These are phyloP conservation scores for Amaranthus palmeri DNA, from an alignment of 148 eudicot genomes.

Conservation along the genomic window DNA sequence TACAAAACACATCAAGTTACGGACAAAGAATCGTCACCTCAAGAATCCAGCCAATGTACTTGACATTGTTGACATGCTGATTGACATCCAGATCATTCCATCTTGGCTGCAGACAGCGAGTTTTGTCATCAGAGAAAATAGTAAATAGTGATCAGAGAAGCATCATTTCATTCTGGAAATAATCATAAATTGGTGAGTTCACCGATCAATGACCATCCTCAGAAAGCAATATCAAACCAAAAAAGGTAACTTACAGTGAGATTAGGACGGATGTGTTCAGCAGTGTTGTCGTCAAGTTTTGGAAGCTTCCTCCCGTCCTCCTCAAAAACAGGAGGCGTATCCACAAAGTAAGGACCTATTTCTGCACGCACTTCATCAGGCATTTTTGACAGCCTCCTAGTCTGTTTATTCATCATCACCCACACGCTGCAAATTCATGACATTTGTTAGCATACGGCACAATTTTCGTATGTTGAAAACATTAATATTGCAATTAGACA, in stretches of 20 bases:
- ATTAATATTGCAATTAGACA: not conserved
- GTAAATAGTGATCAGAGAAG: not conserved
- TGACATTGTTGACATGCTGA: too few relatives aligned
- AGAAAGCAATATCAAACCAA: not conserved
- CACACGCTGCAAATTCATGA: slow-evolving; percentile 50
- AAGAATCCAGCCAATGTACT: too few relatives aligned
- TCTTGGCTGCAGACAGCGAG: slow-evolving; percentile 39
- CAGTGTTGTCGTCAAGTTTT: slow-evolving; percentile 72
- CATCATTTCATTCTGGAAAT: not conserved
- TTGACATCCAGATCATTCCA: too few relatives aligned
- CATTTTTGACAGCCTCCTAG: slow-evolving; percentile 82
- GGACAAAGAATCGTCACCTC: not conserved
- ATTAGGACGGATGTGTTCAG: slow-evolving; percentile 60
- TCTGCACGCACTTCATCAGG: slow-evolving; percentile 92
- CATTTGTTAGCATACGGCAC: not conserved
- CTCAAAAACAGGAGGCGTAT: slow-evolving; percentile 73
- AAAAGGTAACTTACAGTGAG: slow-evolving; percentile 55
- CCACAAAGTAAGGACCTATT: slow-evolving; percentile 62
- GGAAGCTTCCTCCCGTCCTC: slow-evolving; percentile 78
- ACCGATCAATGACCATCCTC: not conserved
- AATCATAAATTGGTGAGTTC: not conserved
- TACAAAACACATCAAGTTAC: not conserved
- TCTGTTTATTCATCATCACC: slow-evolving; percentile 96
- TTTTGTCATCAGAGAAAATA: slow-evolving; percentile 3
- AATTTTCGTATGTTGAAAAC: not conserved